These are phyloP conservation scores for Leptographium radiaticola DNA, from an alignment of 2,329 filamentous ascomycete species.

Conservation along the genomic window DNA sequence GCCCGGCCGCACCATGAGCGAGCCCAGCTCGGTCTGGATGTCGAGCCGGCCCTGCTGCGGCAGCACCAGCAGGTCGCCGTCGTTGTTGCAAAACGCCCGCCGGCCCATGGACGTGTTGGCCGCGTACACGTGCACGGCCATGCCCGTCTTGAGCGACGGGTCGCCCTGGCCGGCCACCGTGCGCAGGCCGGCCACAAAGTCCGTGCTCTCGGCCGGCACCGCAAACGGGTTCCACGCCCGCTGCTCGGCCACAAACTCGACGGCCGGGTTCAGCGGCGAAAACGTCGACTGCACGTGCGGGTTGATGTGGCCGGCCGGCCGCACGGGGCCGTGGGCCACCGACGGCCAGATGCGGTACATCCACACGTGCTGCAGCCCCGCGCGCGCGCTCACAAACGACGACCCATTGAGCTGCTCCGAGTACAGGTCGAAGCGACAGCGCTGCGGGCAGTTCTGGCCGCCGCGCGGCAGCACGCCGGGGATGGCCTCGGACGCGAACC, in stretches of 20 bases:
- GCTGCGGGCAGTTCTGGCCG: slow-evolving; percentile 31
- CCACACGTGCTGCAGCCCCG: slow-evolving; percentile 20
- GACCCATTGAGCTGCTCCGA: slow-evolving; percentile 35
- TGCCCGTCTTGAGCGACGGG: slow-evolving; percentile 32
- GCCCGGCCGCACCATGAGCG: slow-evolving; percentile 43
- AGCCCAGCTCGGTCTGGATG: slow-evolving; percentile 56
- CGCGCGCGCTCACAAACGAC: slow-evolving; percentile 19
- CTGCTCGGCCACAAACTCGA: slow-evolving; percentile 26
- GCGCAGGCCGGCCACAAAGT: slow-evolving; percentile 33
- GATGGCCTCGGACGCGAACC: slow-evolving; percentile 32
- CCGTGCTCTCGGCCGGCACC: slow-evolving; percentile 10
- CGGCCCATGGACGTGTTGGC: slow-evolving; percentile 32
- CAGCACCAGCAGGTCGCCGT: slow-evolving; percentile 55
- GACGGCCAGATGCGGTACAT: slow-evolving; percentile 21
- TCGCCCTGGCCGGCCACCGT: slow-evolving; percentile 37
- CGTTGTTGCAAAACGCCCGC: slow-evolving; percentile 39
- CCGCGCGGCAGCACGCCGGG: slow-evolving; percentile 29
- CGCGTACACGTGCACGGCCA: slow-evolving; percentile 35
- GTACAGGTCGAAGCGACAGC: slow-evolving; percentile 26
- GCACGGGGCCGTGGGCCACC: slow-evolving; percentile 16
- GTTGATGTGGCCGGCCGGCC: background rate
- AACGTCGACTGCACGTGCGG: slow-evolving; percentile 28
- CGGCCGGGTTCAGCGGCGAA: slow-evolving; percentile 29
- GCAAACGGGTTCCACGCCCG: slow-evolving; percentile 30
- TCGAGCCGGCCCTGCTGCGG: slow-evolving; percentile 52